A percentile compares a stretch with the other conserved stretches of the same genome.
Evolutionary conservation across 305 asterid genomes (phyloP).

Genomic region (Galium porrigens): DNA sequence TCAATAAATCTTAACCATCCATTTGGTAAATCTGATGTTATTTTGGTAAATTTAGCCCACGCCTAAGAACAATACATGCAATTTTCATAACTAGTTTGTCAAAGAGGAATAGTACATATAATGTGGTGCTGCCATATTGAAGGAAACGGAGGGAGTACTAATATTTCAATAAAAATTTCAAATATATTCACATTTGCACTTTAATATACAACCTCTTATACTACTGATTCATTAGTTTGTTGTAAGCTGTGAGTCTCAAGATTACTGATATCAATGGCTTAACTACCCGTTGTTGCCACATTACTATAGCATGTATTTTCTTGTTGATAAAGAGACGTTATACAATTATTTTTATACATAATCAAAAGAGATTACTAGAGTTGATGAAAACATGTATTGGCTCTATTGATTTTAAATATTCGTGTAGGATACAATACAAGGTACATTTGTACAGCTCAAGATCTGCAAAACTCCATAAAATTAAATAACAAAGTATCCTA

Average conservation of each 20-base stretch:
- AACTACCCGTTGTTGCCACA: slow-evolving; percentile 15
- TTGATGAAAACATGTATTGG: neutral
- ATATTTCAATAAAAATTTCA: no score
- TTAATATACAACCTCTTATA: neutral
- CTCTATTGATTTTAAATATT: neutral
- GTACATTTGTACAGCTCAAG: slow-evolving; percentile 4
- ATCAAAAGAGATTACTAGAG: neutral
- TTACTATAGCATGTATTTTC: neutral
- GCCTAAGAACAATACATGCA: no score
- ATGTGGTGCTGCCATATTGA: no score
- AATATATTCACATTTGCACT: neutral
- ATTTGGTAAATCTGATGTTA: no score
- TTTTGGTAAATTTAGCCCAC: no score
- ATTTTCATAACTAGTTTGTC: no score
- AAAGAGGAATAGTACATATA: no score
- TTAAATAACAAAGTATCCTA: neutral
- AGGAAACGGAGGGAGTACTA: no score
- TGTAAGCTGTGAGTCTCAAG: neutral
- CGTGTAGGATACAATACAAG: slow-evolving; percentile 1
- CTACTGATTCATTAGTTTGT: neutral
- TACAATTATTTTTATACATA: neutral
- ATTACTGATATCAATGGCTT: neutral
- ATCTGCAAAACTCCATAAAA: neutral
- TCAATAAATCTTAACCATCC: no score
- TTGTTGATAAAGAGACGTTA: neutral